Conservation (phyloP, 129 eudicot species). For the Flaveria sonorensis region DNA sequence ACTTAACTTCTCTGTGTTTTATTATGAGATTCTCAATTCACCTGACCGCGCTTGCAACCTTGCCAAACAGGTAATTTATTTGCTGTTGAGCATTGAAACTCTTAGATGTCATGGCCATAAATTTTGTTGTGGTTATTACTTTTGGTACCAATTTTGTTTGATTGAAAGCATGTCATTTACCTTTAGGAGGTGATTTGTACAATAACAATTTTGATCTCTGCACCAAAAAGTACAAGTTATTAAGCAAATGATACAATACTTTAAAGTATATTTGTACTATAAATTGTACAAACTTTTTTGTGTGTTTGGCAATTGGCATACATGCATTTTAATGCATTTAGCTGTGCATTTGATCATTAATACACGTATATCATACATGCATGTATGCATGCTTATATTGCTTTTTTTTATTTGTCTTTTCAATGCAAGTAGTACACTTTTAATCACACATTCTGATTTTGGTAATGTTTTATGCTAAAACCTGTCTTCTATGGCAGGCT, state of each 20-base stretch:
- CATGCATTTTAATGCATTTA: not conserved
- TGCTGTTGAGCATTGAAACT: not conserved
- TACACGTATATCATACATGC: not conserved
- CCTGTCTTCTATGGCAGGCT: constrained; percentile 48
- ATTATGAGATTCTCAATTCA: constrained; percentile 74
- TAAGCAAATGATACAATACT: not conserved
- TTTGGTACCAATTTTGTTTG: not conserved
- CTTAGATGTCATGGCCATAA: not conserved
- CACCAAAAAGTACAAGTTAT: not conserved
- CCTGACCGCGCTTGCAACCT: constrained; percentile 83
- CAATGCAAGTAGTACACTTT: not conserved
- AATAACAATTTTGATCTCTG: not conserved
- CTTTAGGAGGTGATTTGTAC: too few species aligned
- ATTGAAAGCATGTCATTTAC: too few species aligned
- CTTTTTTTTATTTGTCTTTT: not conserved
- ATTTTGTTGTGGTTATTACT: not conserved
- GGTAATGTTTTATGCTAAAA: not conserved
- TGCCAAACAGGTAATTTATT: constrained; percentile 67
- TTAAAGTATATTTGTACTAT: not conserved
- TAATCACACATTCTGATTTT: not conserved
- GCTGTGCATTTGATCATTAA: not conserved
- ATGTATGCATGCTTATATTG: too few species aligned
- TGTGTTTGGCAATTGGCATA: not conserved
- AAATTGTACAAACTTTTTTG: not conserved
- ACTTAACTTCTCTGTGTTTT: constrained; percentile 25